phyloP scores from a whole-genome alignment of 2,329 filamentous ascomycete species.

The Fusarium haematococcum region DNA sequence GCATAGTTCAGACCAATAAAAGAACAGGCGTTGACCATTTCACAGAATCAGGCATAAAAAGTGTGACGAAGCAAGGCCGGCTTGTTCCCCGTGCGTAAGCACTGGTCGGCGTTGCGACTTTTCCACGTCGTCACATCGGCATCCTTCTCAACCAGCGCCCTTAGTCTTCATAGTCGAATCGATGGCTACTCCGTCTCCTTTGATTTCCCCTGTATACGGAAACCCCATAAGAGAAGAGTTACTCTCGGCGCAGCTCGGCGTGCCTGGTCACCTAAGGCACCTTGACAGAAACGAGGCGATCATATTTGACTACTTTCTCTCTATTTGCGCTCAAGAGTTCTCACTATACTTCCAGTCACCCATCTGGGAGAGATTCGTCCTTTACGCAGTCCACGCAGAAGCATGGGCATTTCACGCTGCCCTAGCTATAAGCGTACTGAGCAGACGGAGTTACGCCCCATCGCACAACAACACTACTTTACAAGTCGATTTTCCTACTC shows the following conservation, averaged over 20 bases:
- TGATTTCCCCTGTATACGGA: not conserved
- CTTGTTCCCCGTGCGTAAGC: constrained; percentile 8
- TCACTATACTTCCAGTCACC: constrained; percentile 5
- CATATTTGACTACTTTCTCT: constrained; percentile 8
- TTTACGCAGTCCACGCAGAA: not conserved
- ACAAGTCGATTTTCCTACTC: not conserved
- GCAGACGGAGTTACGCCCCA: constrained; percentile 1
- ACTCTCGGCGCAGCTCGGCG: not conserved
- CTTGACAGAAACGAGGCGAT: not conserved
- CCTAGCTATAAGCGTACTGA: constrained; percentile 1
- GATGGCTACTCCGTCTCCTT: not conserved
- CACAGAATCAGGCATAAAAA: constrained; percentile 9
- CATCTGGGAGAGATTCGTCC: not conserved
- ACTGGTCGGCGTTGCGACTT: constrained; percentile 9
- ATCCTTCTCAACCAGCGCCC: not conserved
- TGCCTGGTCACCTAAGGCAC: not conserved
- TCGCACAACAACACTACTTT: not conserved
- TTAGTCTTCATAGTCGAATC: not conserved
- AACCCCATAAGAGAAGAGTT: not conserved
- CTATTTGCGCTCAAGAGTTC: constrained; percentile 18
- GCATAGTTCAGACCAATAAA: not conserved
- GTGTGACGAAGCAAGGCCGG: constrained; percentile 8
- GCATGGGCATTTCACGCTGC: constrained; percentile 6
- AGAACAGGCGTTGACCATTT: not conserved
- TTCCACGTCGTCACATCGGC: not conserved